These are phyloP conservation scores for Blastobotrys parvus DNA, from an alignment of 805 yeast species.

Conservation along the genomic window DNA sequence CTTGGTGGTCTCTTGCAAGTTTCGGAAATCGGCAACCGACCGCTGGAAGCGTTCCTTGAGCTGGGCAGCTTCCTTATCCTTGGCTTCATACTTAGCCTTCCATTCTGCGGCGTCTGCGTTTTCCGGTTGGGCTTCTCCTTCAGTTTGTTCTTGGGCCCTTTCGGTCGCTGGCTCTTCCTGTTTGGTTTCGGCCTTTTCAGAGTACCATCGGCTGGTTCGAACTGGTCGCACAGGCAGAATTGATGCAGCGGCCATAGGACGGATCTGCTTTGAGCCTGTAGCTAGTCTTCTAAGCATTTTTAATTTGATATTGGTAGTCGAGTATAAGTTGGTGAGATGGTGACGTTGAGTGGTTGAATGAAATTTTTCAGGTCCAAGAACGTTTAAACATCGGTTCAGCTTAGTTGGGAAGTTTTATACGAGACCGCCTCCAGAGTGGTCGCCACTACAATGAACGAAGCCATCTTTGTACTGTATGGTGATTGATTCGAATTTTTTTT, in stretches of 20 bases:
- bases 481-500: too few relatives aligned
- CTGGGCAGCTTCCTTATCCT: conserved; percentile 58
- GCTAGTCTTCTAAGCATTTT: conserved; percentile 1
- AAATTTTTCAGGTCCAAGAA: too few relatives aligned
- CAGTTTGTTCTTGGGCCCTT: conserved; percentile 8
- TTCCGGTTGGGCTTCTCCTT: conserved; percentile 5
- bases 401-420: too few relatives aligned
- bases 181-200: conserved; percentile 4
- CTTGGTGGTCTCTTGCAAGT: conserved; percentile 83
- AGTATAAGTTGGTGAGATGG: too few relatives aligned
- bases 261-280: background rate
- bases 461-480: too few relatives aligned
- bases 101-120: conserved; percentile 22
- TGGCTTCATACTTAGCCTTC: conserved; percentile 46
- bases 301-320: background rate
- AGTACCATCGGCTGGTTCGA: conserved; percentile 4
- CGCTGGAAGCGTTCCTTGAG: conserved; percentile 76
- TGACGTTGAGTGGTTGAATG: too few relatives aligned
- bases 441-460: too few relatives aligned
- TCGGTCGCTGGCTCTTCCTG: background rate
- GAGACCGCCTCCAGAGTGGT: too few relatives aligned
- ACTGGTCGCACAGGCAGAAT: background rate
- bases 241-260: background rate
- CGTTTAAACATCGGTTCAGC: too few relatives aligned
- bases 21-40: conserved; percentile 86